These are phyloP conservation scores for Trichoderma gamsii DNA, from an alignment of 495 filamentous ascomycete species.

Conservation along the genomic window DNA sequence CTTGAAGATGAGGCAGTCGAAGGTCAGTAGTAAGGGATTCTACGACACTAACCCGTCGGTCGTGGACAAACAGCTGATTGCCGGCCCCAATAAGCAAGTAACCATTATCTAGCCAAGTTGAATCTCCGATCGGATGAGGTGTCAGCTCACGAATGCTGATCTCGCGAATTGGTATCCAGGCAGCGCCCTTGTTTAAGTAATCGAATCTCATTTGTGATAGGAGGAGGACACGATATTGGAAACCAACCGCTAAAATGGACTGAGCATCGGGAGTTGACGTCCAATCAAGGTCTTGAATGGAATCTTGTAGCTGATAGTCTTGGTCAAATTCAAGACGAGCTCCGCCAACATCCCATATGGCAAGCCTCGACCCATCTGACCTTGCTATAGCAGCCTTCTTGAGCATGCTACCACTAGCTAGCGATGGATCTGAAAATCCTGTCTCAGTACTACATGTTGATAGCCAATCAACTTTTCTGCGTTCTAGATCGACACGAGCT, in stretches of 20 bases:
- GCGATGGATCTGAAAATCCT: constrained; percentile 61
- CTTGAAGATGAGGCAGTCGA: constrained; percentile 48
- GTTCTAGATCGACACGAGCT: constrained; percentile 58
- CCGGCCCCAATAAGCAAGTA: constrained; percentile 82
- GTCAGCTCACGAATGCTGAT: constrained; percentile 77
- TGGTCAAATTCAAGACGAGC: constrained; percentile 76
- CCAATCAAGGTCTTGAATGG: constrained; percentile 87
- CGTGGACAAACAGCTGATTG: constrained; percentile 87
- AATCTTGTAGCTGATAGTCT: constrained; percentile 63
- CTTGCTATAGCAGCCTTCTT: constrained; percentile 84
- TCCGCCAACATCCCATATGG: constrained; percentile 86
- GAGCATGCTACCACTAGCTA: constrained; percentile 80
- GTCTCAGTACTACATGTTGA: constrained; percentile 79
- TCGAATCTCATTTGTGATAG: constrained; percentile 92
- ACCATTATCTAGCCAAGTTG: constrained; percentile 79
- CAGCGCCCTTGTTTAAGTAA: constrained; percentile 81
- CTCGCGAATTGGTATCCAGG: constrained; percentile 80
- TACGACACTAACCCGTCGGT: constrained; percentile 61
- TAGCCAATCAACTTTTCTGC: constrained; percentile 67
- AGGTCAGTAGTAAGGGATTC: constrained; percentile 59
- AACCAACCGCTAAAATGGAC: constrained; percentile 86
- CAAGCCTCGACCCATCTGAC: constrained; percentile 63
- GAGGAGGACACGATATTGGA: constrained; percentile 74
- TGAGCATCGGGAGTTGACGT: constrained; percentile 88
- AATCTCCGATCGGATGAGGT: constrained; percentile 88